Percentiles rank a stretch among this genome's conserved stretches.
Evolutionary conservation across 2,329 filamentous ascomycete genomes (phyloP).

Genomic region (Aspergillus niger): DNA sequence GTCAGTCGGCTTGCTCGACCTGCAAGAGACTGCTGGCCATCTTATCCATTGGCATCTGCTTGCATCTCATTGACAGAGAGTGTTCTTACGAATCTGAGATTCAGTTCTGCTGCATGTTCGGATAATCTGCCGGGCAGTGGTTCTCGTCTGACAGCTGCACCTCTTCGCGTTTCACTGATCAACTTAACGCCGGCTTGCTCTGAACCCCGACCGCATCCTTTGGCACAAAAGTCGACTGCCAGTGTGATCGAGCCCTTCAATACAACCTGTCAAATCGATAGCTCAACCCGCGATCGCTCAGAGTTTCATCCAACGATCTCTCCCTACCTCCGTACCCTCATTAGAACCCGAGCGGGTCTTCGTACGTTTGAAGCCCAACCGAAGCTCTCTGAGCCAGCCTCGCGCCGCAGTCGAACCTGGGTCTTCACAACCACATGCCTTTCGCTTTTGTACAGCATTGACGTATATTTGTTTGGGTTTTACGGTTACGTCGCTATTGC

Average conservation of each 20-base stretch:
- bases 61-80: neutral
- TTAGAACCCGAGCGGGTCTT: conserved; percentile 10
- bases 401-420: conserved; percentile 12
- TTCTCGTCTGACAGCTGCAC: conserved; percentile 19
- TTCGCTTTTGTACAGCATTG: neutral
- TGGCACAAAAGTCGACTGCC: conserved; percentile 6
- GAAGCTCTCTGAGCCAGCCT: conserved; percentile 14
- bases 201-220: conserved; percentile 9
- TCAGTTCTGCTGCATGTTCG: neutral
- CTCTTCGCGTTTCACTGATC: conserved; percentile 22
- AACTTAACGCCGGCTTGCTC: conserved; percentile 9
- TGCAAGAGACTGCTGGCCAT: neutral
- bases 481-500: conserved; percentile 11
- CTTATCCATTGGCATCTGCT: neutral
- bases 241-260: conserved; percentile 6
- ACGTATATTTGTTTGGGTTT: neutral
- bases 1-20: conserved; percentile 1
- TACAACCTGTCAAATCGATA: conserved; percentile 23
- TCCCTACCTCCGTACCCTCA: conserved; percentile 10
- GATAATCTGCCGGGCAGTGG: conserved; percentile 2
- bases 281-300: conserved; percentile 13
- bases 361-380: conserved; percentile 20
- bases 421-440: neutral
- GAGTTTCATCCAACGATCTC: neutral
- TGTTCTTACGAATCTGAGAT: too few species aligned